Conservation (phyloP, 2,329 filamentous ascomycete genomes). For the Gnomoniopsis sp. region DNA sequence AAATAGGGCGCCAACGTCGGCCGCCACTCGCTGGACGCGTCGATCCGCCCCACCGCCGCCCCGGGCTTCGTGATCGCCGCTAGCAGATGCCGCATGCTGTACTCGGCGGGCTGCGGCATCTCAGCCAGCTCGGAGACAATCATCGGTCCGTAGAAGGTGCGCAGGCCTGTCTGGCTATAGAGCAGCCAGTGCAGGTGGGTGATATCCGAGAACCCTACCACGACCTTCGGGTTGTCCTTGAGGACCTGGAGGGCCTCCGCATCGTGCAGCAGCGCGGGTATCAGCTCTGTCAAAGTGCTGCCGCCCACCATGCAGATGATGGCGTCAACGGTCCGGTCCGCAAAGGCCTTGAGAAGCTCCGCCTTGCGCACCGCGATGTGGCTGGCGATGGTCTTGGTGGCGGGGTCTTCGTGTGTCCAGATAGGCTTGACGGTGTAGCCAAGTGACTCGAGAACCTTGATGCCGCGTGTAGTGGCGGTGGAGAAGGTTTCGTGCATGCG, state of each 20-base stretch:
- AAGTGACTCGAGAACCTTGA: slow-evolving; percentile 25
- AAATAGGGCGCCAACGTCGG: slow-evolving; percentile 24
- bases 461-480: slow-evolving; percentile 28
- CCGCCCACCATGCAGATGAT: slow-evolving; percentile 39
- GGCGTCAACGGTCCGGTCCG: slow-evolving; percentile 32
- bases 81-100: slow-evolving; percentile 25
- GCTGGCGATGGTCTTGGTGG: slow-evolving; percentile 26
- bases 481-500: slow-evolving; percentile 32
- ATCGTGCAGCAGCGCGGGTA: slow-evolving; percentile 35
- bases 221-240: slow-evolving; percentile 35
- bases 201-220: slow-evolving; percentile 41
- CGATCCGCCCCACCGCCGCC: slow-evolving; percentile 29
- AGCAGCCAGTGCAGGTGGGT: slow-evolving; percentile 40
- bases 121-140: slow-evolving; percentile 37
- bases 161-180: slow-evolving; percentile 33
- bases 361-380: slow-evolving; percentile 32
- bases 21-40: slow-evolving; percentile 26
- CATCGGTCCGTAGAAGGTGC: slow-evolving; percentile 41
- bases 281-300: slow-evolving; percentile 35
- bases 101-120: slow-evolving; percentile 4
- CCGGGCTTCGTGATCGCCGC: slow-evolving; percentile 24
- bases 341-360: slow-evolving; percentile 36
- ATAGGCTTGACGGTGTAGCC: slow-evolving; percentile 34
- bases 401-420: slow-evolving; percentile 25
- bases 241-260: slow-evolving; percentile 30